Conservation (phyloP, 2,329 filamentous ascomycete genomes). For the Mariannaea sp. region DNA sequence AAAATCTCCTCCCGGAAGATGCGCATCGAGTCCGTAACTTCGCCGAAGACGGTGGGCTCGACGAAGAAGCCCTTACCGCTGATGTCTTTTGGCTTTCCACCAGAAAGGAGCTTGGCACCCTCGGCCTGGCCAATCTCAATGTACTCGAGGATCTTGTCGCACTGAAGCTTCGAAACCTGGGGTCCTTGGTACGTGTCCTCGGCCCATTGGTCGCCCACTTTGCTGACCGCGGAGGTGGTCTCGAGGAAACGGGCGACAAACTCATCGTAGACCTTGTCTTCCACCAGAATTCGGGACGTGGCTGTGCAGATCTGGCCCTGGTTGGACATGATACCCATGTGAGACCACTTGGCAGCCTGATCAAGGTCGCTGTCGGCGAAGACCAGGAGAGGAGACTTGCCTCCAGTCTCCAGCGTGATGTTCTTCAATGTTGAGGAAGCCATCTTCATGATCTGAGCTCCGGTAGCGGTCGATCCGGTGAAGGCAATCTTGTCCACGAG, state of each 20-base stretch:
- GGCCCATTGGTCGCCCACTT: constrained; percentile 43
- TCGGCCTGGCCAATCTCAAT: constrained; percentile 48
- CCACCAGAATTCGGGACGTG: constrained; percentile 79
- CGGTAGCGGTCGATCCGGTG: constrained; percentile 74
- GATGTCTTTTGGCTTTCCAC: constrained; percentile 50
- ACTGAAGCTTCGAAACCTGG: constrained; percentile 65
- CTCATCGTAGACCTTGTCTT: constrained; percentile 82
- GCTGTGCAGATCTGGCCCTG: constrained; percentile 70
- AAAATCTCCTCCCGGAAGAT: constrained; percentile 91
- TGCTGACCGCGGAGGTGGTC: constrained; percentile 60
- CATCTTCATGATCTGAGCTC: constrained; percentile 76
- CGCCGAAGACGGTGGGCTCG: constrained; percentile 83
- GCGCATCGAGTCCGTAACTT: constrained; percentile 70
- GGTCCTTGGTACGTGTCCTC: constrained; percentile 45
- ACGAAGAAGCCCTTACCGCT: constrained; percentile 83
- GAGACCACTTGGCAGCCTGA: constrained; percentile 75
- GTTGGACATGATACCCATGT: constrained; percentile 68
- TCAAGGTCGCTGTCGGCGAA: constrained; percentile 77
- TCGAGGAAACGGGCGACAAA: constrained; percentile 78
- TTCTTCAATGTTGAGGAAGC: constrained; percentile 64
- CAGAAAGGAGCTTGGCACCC: constrained; percentile 35
- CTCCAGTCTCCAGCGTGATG: constrained; percentile 69
- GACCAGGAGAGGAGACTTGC: constrained; percentile 78
- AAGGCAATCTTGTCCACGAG: constrained; percentile 77
- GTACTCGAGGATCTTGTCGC: constrained; percentile 68